Percentiles rank a stretch among this genome's conserved stretches.
Conservation (phyloP, 2,329 filamentous ascomycete genomes). For the Fusarium illudens region DNA sequence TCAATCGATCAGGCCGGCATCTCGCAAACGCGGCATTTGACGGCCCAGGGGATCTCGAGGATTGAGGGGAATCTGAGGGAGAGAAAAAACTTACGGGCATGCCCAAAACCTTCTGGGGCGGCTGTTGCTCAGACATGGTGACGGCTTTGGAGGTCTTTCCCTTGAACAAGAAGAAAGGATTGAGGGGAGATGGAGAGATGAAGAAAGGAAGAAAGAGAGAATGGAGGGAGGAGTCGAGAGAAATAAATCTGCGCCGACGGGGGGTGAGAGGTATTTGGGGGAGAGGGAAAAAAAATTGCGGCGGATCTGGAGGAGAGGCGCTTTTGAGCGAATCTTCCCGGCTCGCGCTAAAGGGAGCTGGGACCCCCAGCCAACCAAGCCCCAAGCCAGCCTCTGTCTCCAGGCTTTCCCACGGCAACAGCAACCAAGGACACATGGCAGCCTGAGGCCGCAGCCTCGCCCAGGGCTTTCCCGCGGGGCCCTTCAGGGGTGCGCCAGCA, state of each 20-base stretch:
- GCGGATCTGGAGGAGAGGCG: slow-evolving; percentile 55
- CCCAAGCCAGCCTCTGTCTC: slow-evolving; percentile 28
- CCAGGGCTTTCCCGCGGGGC: slow-evolving; percentile 19
- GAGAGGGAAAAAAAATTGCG: slow-evolving; percentile 60
- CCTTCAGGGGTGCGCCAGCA: slow-evolving; percentile 33
- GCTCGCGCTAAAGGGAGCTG: slow-evolving; percentile 48
- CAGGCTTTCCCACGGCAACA: slow-evolving; percentile 47
- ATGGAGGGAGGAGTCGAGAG: slow-evolving; percentile 51
- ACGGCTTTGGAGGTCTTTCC: slow-evolving; percentile 52
- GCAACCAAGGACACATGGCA: slow-evolving; percentile 35
- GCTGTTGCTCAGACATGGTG: slow-evolving; percentile 66
- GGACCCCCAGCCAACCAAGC: slow-evolving; percentile 40
- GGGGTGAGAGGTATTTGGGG: slow-evolving; percentile 54
- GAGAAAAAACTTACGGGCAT: slow-evolving; percentile 66
- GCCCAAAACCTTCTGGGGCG: slow-evolving; percentile 70
- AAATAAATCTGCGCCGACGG: slow-evolving; percentile 58
- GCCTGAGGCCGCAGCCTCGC: slow-evolving; percentile 46
- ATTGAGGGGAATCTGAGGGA: slow-evolving; percentile 1
- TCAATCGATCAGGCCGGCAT: slow-evolving; percentile 14
- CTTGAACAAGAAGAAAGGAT: slow-evolving; percentile 60
- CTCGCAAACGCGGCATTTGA: slow-evolving; percentile 45
- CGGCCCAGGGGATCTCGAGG: slow-evolving; percentile 19
- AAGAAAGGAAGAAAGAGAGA: slow-evolving; percentile 54
- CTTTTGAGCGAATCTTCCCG: slow-evolving; percentile 66
- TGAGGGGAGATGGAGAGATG: slow-evolving; percentile 68